Evolutionary conservation across 768 basidiomycete species (phyloP).

Genomic region (Bullera alba): DNA sequence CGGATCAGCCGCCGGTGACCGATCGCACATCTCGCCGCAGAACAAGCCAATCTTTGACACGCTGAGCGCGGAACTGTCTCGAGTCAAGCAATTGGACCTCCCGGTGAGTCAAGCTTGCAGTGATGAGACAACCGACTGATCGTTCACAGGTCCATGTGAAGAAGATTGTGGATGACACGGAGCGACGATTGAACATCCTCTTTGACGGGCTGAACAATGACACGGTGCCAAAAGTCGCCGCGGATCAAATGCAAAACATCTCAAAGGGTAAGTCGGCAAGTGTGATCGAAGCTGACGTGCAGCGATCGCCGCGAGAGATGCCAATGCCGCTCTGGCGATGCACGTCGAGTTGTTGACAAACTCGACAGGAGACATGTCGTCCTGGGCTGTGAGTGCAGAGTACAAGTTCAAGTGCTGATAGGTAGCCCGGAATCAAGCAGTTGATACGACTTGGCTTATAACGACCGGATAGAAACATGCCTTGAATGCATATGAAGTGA

Average conservation of each 20-base stretch:
- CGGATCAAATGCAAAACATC: slow-evolving; percentile 65
- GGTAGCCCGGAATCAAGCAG: slow-evolving; percentile 88
- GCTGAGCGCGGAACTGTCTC: slow-evolving; percentile 58
- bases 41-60: slow-evolving; percentile 61
- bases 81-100: slow-evolving; percentile 60
- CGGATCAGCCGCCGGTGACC: slow-evolving; percentile 70
- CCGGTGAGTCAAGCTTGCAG: slow-evolving; percentile 55
- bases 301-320: slow-evolving; percentile 80
- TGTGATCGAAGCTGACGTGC: neutral
- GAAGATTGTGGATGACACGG: slow-evolving; percentile 76
- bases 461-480: neutral
- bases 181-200: slow-evolving; percentile 72
- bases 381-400: slow-evolving; percentile 40
- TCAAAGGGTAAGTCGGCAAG: slow-evolving; percentile 57
- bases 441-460: slow-evolving; percentile 52
- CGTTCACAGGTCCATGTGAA: slow-evolving; percentile 68
- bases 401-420: neutral
- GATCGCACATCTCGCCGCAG: slow-evolving; percentile 77
- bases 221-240: slow-evolving; percentile 62
- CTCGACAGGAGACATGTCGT: slow-evolving; percentile 68
- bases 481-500: neutral
- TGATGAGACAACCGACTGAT: neutral
- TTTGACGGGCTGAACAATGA: slow-evolving; percentile 92
- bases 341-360: slow-evolving; percentile 79
- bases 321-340: slow-evolving; percentile 66